Evolutionary conservation across 2,329 filamentous ascomycete species (phyloP).

Genomic region (Calonectria pseudoreteaudii): DNA sequence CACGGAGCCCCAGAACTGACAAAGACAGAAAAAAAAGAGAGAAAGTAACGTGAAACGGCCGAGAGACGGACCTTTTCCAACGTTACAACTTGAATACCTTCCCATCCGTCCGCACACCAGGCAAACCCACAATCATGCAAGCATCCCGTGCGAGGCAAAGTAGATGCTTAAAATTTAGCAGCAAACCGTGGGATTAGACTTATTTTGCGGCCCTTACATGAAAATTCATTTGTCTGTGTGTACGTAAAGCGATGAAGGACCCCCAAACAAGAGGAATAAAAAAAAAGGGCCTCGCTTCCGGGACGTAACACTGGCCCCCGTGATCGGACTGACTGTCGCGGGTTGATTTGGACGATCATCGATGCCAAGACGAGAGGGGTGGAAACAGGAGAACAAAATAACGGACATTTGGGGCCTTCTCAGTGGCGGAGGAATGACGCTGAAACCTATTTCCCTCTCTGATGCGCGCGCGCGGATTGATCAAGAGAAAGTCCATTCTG

Average conservation of each 20-base stretch:
- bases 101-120: neutral
- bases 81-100: neutral
- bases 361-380: neutral
- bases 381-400: neutral
- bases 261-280: no score
- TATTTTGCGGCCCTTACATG: neutral
- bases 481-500: neutral
- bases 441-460: constrained; percentile 13
- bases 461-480: neutral
- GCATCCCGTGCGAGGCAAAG: constrained; percentile 7
- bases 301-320: neutral
- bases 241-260: neutral
- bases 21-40: neutral
- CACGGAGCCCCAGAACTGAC: neutral
- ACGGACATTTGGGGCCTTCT: neutral
- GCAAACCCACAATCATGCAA: constrained; percentile 10
- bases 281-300: neutral
- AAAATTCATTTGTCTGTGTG: neutral
- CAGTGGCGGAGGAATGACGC: constrained; percentile 15
- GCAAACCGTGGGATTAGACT: neutral
- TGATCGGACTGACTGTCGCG: neutral
- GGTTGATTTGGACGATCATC: constrained; percentile 4
- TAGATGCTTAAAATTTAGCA: constrained; percentile 1
- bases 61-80: neutral
- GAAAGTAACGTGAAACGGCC: neutral